These are phyloP conservation scores for Zygosaccharomyces bailii DNA, from an alignment of 805 yeast genomes.

Conservation along the genomic window DNA sequence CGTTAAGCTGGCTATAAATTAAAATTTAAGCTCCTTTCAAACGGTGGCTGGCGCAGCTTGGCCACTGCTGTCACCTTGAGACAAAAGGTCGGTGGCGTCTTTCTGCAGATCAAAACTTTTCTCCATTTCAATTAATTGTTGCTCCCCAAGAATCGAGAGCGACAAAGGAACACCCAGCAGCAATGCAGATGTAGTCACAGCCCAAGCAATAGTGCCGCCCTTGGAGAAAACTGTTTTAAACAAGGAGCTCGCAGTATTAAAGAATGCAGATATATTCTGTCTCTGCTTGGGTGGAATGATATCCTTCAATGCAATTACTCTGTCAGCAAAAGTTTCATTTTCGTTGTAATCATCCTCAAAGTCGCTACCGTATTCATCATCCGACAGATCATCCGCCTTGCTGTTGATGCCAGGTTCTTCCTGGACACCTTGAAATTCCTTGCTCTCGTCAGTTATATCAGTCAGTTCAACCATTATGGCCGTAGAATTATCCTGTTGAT, in stretches of 20 bases:
- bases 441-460: slow-evolving; percentile 33
- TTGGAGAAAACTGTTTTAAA: slow-evolving; percentile 49
- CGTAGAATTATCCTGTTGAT: too few relatives aligned
- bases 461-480: slow-evolving; percentile 36
- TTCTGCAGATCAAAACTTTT: slow-evolving; percentile 82
- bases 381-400: slow-evolving; percentile 42
- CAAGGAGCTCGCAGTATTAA: slow-evolving; percentile 38
- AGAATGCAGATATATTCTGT: slow-evolving; percentile 39
- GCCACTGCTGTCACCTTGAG: slow-evolving; percentile 59
- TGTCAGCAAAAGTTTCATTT: slow-evolving; percentile 80
- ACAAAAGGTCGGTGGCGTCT: slow-evolving; percentile 69
- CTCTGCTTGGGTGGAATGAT: slow-evolving; percentile 88
- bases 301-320: slow-evolving; percentile 88
- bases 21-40: slow-evolving; percentile 12
- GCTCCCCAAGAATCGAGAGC: slow-evolving; percentile 84
- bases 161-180: slow-evolving; percentile 91
- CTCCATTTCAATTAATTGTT: slow-evolving; percentile 91
- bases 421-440: slow-evolving; percentile 19
- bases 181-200: slow-evolving; percentile 74
- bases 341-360: slow-evolving; percentile 66
- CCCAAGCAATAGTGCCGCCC: slow-evolving; percentile 81
- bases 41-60: slow-evolving; percentile 32
- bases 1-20: slow-evolving; percentile 4
- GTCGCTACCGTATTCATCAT: slow-evolving; percentile 49
- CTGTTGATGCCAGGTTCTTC: slow-evolving; percentile 51